These are phyloP conservation scores for Eucalyptus cladocalyx DNA, from an alignment of 345 rosid genomes.

Conservation along the genomic window DNA sequence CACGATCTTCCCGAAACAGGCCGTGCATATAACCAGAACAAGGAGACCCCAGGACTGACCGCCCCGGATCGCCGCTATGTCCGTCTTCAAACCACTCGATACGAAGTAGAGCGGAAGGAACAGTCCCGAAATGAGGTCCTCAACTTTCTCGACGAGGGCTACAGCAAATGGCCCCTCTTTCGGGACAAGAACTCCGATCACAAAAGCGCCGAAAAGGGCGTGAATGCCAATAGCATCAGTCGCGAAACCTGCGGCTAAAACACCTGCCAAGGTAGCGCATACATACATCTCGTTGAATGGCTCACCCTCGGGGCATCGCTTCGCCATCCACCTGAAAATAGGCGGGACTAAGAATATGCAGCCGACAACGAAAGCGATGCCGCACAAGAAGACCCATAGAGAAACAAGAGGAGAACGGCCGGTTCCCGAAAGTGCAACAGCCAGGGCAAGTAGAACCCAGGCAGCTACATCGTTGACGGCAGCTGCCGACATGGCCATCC, in stretches of 20 bases:
- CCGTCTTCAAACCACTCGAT: constrained; percentile 75
- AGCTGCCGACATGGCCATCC: constrained; percentile 72
- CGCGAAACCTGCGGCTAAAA: constrained; percentile 44
- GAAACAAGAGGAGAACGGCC: constrained; percentile 42
- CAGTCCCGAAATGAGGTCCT: constrained; percentile 72
- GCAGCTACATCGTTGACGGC: constrained; percentile 75
- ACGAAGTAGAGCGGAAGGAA: constrained; percentile 70
- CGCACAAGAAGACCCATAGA: constrained; percentile 62
- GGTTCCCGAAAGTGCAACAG: constrained; percentile 52
- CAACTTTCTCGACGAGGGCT: constrained; percentile 61
- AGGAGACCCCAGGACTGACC: constrained; percentile 67
- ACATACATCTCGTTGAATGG: constrained; percentile 59
- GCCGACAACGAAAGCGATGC: constrained; percentile 27
- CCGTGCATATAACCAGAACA: constrained; percentile 44
- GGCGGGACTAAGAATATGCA: constrained; percentile 26
- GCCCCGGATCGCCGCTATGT: constrained; percentile 47
- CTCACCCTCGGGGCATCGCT: constrained; percentile 69
- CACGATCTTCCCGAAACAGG: constrained; percentile 61
- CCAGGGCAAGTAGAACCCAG: constrained; percentile 81
- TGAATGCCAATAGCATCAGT: constrained; percentile 75
- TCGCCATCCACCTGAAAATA: constrained; percentile 40
- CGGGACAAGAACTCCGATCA: constrained; percentile 52
- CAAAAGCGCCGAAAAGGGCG: constrained; percentile 74
- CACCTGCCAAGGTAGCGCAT: constrained; percentile 43
- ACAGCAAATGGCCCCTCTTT: constrained; percentile 66